Conservation (phyloP, 257 asterid genomes). For the Solanum arcanum region DNA sequence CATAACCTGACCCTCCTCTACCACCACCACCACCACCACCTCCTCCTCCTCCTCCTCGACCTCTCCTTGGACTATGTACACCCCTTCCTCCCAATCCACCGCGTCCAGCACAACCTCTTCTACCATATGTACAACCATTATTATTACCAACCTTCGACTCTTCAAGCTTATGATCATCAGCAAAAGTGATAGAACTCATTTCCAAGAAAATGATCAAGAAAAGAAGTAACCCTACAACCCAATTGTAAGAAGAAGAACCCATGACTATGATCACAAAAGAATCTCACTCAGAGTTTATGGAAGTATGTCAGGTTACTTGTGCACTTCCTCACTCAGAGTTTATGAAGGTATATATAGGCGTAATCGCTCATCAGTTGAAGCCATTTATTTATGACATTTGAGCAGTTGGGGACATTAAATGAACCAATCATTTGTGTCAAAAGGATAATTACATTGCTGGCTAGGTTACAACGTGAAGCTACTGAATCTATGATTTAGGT, state of each 20-base stretch:
- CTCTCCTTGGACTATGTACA: slow-evolving; percentile 4
- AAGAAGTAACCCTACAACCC: slow-evolving; percentile 5
- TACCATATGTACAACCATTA: slow-evolving; percentile 11
- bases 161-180: slow-evolving; percentile 6
- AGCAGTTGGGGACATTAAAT: slow-evolving; percentile 5
- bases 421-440: not conserved
- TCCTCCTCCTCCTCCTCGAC: not conserved
- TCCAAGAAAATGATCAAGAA: slow-evolving; percentile 12
- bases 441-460: not conserved
- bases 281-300: not conserved
- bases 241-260: slow-evolving; percentile 8
- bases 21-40: not conserved
- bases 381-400: slow-evolving; percentile 10
- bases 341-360: slow-evolving; percentile 1
- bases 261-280: not conserved
- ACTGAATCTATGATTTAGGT: not conserved
- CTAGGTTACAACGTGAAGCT: not conserved
- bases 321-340: not conserved
- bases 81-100: not conserved
- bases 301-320: not conserved
- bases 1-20: slow-evolving; percentile 10
- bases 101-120: slow-evolving; percentile 11
- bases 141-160: slow-evolving; percentile 10
- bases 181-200: slow-evolving; percentile 5
- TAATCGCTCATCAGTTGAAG: not conserved